These are phyloP conservation scores for Linderniella brevidens DNA, from an alignment of 257 asterid species.

Conservation along the genomic window DNA sequence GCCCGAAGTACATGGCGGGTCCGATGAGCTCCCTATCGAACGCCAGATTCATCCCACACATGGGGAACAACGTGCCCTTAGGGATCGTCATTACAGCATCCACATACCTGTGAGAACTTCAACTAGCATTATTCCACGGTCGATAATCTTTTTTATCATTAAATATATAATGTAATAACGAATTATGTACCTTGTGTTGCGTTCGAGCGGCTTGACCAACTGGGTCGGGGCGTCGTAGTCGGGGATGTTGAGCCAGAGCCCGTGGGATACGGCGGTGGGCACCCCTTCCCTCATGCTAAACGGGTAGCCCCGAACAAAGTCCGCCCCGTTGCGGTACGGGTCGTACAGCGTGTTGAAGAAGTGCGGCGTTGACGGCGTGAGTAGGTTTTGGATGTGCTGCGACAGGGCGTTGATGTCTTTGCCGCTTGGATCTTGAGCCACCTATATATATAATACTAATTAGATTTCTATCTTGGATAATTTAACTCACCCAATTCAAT, in stretches of 20 bases:
- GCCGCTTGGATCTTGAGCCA: constrained; percentile 29
- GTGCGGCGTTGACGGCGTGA: constrained; percentile 25
- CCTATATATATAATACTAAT: constrained; percentile 12
- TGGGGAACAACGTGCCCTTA: constrained; percentile 23
- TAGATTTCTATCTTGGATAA: no score
- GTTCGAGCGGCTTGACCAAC: constrained; percentile 29
- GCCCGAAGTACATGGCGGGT: constrained; percentile 27
- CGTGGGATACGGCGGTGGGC: constrained; percentile 31
- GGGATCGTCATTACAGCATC: constrained; percentile 33
- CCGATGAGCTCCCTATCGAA: constrained; percentile 27
- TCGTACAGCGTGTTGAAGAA: constrained; percentile 33
- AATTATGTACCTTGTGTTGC: constrained; percentile 18
- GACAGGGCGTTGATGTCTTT: constrained; percentile 18
- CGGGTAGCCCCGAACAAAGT: constrained; percentile 32
- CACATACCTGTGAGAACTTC: constrained; percentile 16
- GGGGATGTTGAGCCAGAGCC: constrained; percentile 34
- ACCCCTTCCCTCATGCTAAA: constrained; percentile 27
- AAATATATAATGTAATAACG: no score
- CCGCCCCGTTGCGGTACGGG: constrained; percentile 27
- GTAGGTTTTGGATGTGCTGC: constrained; percentile 20
- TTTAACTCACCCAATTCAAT: no score
- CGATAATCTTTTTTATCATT: not conserved
- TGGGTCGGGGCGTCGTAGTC: constrained; percentile 35
- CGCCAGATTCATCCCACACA: constrained; percentile 31
- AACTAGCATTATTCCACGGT: not conserved